Percentiles rank a stretch among this genome's conserved stretches.
Evolutionary conservation across 768 basidiomycete genomes (phyloP).

Genomic region (Phlebiopsis flavidoalba): DNA sequence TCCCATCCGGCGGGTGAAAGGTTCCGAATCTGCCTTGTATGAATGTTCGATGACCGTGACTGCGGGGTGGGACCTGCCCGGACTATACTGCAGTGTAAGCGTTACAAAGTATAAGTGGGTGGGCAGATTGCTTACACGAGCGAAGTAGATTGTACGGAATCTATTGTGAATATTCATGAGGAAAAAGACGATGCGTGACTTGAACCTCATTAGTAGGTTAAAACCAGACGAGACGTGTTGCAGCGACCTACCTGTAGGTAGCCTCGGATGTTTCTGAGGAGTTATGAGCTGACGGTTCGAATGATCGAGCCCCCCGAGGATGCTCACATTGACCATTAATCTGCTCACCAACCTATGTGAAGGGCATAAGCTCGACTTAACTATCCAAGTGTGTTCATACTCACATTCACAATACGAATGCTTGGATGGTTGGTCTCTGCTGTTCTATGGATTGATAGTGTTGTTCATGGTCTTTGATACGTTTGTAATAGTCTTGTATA

Average conservation of each 20-base stretch:
- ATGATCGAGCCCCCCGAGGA: neutral
- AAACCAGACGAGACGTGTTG: neutral
- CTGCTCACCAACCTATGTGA: constrained; percentile 82
- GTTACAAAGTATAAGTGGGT: neutral
- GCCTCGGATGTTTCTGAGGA: constrained; percentile 74
- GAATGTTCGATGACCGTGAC: constrained; percentile 97
- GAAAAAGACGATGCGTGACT: constrained; percentile 94
- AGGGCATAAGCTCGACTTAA: neutral
- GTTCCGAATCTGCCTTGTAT: constrained; percentile 97
- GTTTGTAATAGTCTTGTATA: constrained; percentile 85
- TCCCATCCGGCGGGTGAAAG: constrained; percentile 94
- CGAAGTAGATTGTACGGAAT: constrained; percentile 93
- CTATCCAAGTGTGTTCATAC: constrained; percentile 12
- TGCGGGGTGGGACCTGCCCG: no score
- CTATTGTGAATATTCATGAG: constrained; percentile 98
- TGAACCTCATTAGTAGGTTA: constrained; percentile 24
- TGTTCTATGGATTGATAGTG: constrained; percentile 88
- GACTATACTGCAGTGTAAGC: constrained; percentile 48
- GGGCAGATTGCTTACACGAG: constrained; percentile 58
- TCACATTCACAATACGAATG: constrained; percentile 89
- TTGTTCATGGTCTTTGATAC: constrained; percentile 82
- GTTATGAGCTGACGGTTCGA: neutral
- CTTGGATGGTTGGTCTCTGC: constrained; percentile 90
- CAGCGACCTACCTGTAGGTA: constrained; percentile 66
- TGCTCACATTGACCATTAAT: constrained; percentile 87